Base-by-base conservation (phyloP, 2,329 filamentous ascomycete species). In the Colletotrichum kahawae region DNA sequence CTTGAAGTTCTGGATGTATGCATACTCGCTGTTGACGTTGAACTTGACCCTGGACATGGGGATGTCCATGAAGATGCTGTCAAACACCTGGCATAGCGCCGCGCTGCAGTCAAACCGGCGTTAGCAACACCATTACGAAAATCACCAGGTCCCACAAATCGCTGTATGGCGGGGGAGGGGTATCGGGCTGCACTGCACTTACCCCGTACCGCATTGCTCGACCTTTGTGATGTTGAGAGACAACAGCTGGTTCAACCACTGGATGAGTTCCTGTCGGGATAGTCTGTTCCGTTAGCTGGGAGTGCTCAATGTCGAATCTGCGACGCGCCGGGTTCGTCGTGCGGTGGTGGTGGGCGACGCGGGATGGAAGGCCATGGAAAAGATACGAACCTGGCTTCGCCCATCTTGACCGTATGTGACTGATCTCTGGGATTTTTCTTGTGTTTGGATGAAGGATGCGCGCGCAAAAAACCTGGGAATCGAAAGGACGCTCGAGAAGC, bases 191-290 rank as follows among this genome's bases (percentile, higher is more conserved):
- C 77, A 84, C 88, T 81, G 74, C 77, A 84, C 88, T 81, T 93
- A 98, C 96, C 96, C 97, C 82, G 96, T 98, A 85, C 97, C 97
- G 85, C 96, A 98, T 90, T 99, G 97, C 89, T 99, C 97, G 84
- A 99, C 95, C 88, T 98, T 98, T 82, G 94, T 98, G 82, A 99
- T 93, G 88, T 98, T 99, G 82, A 99, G 93, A 88, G 98, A 95
- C 67, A 99, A 93, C 77, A 99, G 94, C 90, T 95, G 96, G 90
- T 99, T 99, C 79, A 98, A 90, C 97, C 97, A 99, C 87, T 93
- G 91, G 80, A 99, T 90, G 80, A 99, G 92, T 89, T 99, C 97
- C 88, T 99, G 97, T 90, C 97, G 98, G 81, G 74, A 78, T 36
- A 69, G 74, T 70, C 71, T 66, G 60, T 80, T 74, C 85, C 59